phyloP scores from a whole-genome alignment of 106 monocot species.

The Dendrobium huoshanense region DNA sequence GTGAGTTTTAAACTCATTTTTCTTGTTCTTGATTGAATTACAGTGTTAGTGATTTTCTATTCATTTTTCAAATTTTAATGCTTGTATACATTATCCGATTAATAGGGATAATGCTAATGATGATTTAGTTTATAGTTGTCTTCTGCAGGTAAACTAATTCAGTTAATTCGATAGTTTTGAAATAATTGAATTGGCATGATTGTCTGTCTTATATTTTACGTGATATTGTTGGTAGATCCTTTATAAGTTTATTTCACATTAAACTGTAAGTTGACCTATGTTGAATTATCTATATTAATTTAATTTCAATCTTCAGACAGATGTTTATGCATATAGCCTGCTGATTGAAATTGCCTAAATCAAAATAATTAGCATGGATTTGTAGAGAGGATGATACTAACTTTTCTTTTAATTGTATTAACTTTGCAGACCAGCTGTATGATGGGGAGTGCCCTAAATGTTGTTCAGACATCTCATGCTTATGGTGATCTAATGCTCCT shows the following conservation, averaged over 20 bases:
- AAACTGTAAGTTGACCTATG: not conserved
- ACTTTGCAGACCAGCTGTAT: slow-evolving; percentile 71
- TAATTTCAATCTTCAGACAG: not conserved
- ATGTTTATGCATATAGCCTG: not conserved
- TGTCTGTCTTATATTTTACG: not conserved
- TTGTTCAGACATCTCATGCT: slow-evolving; percentile 74
- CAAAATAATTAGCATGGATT: not conserved
- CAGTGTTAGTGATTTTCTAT: slow-evolving; percentile 1
- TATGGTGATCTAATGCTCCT: slow-evolving; percentile 86
- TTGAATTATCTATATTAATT: not conserved
- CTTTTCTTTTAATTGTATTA: not conserved
- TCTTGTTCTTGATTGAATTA: not conserved
- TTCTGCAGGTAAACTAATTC: not conserved
- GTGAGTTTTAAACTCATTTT: not conserved
- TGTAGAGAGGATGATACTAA: not conserved
- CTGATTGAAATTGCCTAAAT: not conserved
- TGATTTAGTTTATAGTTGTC: not conserved
- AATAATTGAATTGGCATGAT: not conserved
- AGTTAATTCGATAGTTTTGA: not conserved
- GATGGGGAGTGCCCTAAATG: slow-evolving; percentile 81
- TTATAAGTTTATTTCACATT: not conserved
- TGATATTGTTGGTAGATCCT: not conserved
- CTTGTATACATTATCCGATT: not conserved
- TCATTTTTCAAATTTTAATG: not conserved
- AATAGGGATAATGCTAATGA: not conserved